Evolutionary conservation across 2,329 filamentous ascomycete genomes (phyloP).

Genomic region (Fusarium nelsonii): DNA sequence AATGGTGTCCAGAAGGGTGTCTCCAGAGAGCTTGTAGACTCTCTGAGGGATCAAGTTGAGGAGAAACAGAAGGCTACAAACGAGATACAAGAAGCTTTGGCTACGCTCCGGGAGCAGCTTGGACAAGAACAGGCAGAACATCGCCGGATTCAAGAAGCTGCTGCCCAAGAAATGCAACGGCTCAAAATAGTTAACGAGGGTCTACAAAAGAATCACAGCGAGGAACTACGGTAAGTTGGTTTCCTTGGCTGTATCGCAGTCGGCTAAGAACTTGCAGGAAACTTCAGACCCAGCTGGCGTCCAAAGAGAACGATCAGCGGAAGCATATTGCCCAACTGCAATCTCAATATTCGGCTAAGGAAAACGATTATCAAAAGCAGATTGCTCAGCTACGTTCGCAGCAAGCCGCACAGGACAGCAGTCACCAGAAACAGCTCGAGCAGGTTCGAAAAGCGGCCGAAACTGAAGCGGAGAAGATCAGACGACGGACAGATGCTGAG

Average conservation of each 20-base stretch:
- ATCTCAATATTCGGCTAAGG: conserved; percentile 49
- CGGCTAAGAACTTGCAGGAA: conserved; percentile 47
- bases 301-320: conserved; percentile 50
- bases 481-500: conserved; percentile 68
- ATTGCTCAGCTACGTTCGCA: conserved; percentile 43
- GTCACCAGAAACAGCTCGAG: conserved; percentile 59
- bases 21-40: conserved; percentile 92
- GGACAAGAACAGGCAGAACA: conserved; percentile 82
- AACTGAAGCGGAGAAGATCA: conserved; percentile 62
- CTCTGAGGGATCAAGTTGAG: conserved; percentile 80
- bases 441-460: conserved; percentile 62
- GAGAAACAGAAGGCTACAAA: conserved; percentile 72
- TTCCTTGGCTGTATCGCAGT: no score
- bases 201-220: conserved; percentile 76
- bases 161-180: conserved; percentile 53
- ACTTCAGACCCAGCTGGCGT: conserved; percentile 49
- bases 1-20: conserved; percentile 89
- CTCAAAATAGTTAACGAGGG: conserved; percentile 77
- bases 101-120: conserved; percentile 65
- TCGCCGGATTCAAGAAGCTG: conserved; percentile 70
- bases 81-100: conserved; percentile 59
- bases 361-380: conserved; percentile 47
- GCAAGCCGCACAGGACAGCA: conserved; percentile 40
- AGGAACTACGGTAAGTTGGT: conserved; percentile 67
- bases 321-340: conserved; percentile 48